phyloP scores from a whole-genome alignment of 2,329 filamentous ascomycete species.

The Hypoxylon sp. region DNA sequence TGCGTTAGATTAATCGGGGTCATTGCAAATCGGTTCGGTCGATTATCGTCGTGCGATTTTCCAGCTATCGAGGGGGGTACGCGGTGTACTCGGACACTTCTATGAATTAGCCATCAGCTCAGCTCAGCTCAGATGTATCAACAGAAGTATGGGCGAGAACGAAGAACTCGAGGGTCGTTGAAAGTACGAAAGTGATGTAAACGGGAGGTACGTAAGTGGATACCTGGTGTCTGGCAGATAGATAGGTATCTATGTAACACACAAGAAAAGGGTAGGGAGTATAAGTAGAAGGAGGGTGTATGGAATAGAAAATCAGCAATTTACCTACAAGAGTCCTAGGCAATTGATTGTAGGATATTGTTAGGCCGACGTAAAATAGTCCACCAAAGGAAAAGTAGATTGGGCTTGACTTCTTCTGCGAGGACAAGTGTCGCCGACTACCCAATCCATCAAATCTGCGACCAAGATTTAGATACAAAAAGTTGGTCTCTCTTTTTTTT shows the following conservation, averaged over 20 bases:
- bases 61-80: slow-evolving; percentile 15
- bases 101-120: slow-evolving; percentile 18
- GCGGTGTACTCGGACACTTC: not conserved
- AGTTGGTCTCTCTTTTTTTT: not conserved
- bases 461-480: not conserved
- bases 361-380: slow-evolving; percentile 10
- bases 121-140: slow-evolving; percentile 15
- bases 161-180: slow-evolving; percentile 14
- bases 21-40: slow-evolving; percentile 10
- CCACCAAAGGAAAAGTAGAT: slow-evolving; percentile 12
- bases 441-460: slow-evolving; percentile 3
- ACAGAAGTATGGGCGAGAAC: slow-evolving; percentile 10
- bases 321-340: not conserved
- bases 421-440: slow-evolving; percentile 9
- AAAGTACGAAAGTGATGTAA: not conserved
- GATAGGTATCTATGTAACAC: not conserved
- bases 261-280: not conserved
- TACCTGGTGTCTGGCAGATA: too few species aligned
- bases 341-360: slow-evolving; percentile 1
- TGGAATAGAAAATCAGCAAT: slow-evolving; percentile 2
- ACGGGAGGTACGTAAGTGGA: not conserved
- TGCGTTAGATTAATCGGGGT: not conserved
- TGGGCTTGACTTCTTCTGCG: slow-evolving; percentile 12
- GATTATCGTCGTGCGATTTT: slow-evolving; percentile 10
- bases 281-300: not conserved